phyloP scores from a whole-genome alignment of 2,329 filamentous ascomycete genomes.

The Aspergillus luchuensis region DNA sequence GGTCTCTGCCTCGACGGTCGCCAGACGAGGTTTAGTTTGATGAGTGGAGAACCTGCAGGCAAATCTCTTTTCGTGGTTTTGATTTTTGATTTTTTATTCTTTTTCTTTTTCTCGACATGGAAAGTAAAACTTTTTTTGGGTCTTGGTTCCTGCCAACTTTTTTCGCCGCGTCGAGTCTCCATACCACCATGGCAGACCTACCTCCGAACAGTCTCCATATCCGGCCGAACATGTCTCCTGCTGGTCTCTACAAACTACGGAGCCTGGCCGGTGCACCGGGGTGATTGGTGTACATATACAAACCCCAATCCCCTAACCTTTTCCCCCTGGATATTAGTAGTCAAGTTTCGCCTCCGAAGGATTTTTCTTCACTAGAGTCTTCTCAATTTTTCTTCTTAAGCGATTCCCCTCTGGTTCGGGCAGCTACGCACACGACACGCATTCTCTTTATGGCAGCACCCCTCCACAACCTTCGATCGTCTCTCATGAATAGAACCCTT shows the following conservation, averaged over 20 bases:
- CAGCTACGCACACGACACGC: background rate
- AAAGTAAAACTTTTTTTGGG: background rate
- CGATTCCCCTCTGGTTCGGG: constrained; percentile 1
- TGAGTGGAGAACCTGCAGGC: constrained; percentile 2
- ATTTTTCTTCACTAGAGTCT: background rate
- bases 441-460: constrained; percentile 4
- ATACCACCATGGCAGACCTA: constrained; percentile 1
- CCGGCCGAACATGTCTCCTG: constrained; percentile 14
- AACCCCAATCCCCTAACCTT: background rate
- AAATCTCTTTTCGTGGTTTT: background rate
- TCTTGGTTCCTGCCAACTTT: constrained; percentile 3
- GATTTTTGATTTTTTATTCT: background rate
- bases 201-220: constrained; percentile 14
- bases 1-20: background rate
- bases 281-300: constrained; percentile 10
- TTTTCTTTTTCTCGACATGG: background rate
- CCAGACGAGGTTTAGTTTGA: background rate
- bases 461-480: background rate
- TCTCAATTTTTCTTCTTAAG: background rate
- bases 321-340: background rate
- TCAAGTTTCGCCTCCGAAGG: background rate
- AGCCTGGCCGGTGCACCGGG: background rate
- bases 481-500: constrained; percentile 1
- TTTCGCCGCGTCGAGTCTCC: background rate
- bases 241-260: background rate